Evolutionary conservation across 768 basidiomycete species (phyloP), one percentile per base, ranked within the genome.

Genomic region (Naematelia aurantialba): DNA sequence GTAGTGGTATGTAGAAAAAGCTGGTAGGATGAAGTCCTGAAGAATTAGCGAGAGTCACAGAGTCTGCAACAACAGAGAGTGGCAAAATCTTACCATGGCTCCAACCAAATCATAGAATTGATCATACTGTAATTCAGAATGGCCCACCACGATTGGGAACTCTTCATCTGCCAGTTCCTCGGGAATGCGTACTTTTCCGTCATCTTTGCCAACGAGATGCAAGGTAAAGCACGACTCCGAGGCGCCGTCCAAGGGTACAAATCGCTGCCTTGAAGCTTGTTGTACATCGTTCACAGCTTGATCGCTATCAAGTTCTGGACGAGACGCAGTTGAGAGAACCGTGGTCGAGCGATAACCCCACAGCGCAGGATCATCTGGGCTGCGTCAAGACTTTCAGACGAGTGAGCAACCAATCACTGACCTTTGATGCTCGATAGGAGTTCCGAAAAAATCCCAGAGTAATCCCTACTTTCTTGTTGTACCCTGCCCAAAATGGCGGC

Each of bases 1-100:
- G 24, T 54, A 54, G 27, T 31, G 26, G 19, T 54, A 1, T 14
- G 27, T 30, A 26, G 19, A 2, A 34, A 54, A 54, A 19, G 52
- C 52, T 10, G 52, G 52, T n/a, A 54, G 52, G n/a, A 54, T 22
- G 21, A 54, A 8, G 52, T 54, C 52, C 52, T 54, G 39, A n/a
- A 12, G 3, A 14, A 19, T 54, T 19, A 34, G 52, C 51, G 24
- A 13, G n/a, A n/a, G 24, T 13, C 17, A 49, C 2, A n/a, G n/a
- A 19, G n/a, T 22, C 47, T 4, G 24, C 47, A 1, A 13, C 47
- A 4, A 49, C 14, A 49, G 14, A 49, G 24, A 49, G n/a, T 19
- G 50, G 14, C 34, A 39, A 39, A 30, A 21, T 17, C 52, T 34
- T 34, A 54, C 52, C 52, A 54, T 54, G n/a, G 30, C 34, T 19